Percentiles rank a stretch among this genome's conserved stretches.
phyloP scores from a whole-genome alignment of 208 protist species.

The Porcisia hertigi region DNA sequence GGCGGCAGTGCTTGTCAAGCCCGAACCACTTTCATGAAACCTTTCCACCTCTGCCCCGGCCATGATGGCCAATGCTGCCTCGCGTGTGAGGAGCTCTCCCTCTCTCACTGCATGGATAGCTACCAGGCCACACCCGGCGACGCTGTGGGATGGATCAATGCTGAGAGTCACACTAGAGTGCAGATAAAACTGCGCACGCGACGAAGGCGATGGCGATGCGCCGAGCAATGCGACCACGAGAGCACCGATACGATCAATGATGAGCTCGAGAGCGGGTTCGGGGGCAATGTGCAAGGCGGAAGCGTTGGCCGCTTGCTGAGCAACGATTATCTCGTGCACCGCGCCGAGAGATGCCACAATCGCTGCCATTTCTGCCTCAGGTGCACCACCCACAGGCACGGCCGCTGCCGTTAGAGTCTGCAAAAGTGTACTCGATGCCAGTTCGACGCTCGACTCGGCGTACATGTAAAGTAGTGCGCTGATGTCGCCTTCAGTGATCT shows the following conservation, averaged over 20 bases:
- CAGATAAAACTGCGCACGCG: constrained; percentile 3
- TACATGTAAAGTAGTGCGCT: constrained; percentile 2
- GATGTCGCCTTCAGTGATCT: not conserved
- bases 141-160: constrained; percentile 28
- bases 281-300: constrained; percentile 5
- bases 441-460: constrained; percentile 3
- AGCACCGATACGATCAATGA: not conserved
- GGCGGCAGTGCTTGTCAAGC: not conserved
- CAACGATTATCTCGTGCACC: not conserved
- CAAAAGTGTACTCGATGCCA: constrained; percentile 2
- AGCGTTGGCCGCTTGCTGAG: constrained; percentile 8
- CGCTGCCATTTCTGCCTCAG: not conserved
- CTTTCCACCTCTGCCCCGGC: not conserved
- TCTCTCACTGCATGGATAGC: constrained; percentile 35
- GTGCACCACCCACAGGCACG: not conserved
- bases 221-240: constrained; percentile 10
- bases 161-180: constrained; percentile 38
- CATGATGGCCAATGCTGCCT: constrained; percentile 14
- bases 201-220: not conserved
- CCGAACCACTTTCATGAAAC: not conserved
- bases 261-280: not conserved
- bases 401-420: constrained; percentile 3
- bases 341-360: not conserved
- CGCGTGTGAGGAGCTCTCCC: constrained; percentile 39
- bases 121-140: constrained; percentile 44